Evolutionary conservation across 1,284 basidiomycete species (phyloP).

Genomic region (Trametes polyzona): DNA sequence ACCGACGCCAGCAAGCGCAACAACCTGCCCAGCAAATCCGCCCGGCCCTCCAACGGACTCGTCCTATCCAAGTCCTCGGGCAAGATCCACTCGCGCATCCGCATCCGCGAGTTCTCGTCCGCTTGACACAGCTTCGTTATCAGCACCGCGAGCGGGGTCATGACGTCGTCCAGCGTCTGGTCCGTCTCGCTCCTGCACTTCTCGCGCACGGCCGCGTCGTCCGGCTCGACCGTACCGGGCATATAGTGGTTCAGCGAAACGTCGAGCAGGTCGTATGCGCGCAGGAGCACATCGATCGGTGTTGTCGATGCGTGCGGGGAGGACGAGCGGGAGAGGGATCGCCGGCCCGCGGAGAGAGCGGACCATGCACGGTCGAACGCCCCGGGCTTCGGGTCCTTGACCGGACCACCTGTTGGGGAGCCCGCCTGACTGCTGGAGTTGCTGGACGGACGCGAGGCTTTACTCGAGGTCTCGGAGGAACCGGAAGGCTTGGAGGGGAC

Average conservation of each 20-base stretch:
- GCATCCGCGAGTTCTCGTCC: constrained; percentile 57
- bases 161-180: constrained; percentile 70
- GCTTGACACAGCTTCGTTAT: constrained; percentile 70
- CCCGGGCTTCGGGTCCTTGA: constrained; percentile 46
- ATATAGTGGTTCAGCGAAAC: constrained; percentile 65
- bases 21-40: constrained; percentile 77
- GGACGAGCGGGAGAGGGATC: constrained; percentile 47
- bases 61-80: constrained; percentile 82
- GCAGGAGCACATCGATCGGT: constrained; percentile 57
- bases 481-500: constrained; percentile 31
- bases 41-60: constrained; percentile 68
- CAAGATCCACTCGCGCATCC: constrained; percentile 68
- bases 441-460: constrained; percentile 26
- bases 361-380: constrained; percentile 68
- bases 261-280: constrained; percentile 69
- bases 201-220: constrained; percentile 61
- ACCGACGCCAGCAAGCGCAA: constrained; percentile 78
- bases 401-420: constrained; percentile 41
- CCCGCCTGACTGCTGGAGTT: constrained; percentile 38
- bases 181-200: constrained; percentile 53
- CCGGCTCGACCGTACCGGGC: constrained; percentile 64
- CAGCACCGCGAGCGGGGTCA: constrained; percentile 77
- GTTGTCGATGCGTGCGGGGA: constrained; percentile 31
- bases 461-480: constrained; percentile 29
- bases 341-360: constrained; percentile 57